A percentile compares a stretch with the other conserved stretches of the same genome.
These are phyloP conservation scores for Aspergillus latus DNA, from an alignment of 2,329 filamentous ascomycete species.

Conservation along the genomic window DNA sequence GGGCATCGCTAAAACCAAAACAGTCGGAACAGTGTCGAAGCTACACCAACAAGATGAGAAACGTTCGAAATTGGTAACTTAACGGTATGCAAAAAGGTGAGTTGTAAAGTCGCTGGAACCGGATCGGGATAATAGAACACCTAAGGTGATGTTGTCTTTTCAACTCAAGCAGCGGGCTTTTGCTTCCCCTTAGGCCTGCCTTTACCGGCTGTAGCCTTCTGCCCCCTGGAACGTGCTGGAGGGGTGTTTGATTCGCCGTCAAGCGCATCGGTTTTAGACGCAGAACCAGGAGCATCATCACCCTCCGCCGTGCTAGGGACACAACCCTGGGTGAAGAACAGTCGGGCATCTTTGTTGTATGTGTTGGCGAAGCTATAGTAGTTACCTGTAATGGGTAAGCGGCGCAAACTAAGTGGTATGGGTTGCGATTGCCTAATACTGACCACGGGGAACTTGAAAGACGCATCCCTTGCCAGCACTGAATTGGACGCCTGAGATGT, in stretches of 20 bases:
- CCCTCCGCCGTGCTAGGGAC: constrained; percentile 43
- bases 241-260: constrained; percentile 24
- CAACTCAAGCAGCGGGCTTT: constrained; percentile 22
- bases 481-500: constrained; percentile 61
- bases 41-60: background rate
- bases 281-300: constrained; percentile 28
- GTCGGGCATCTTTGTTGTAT: constrained; percentile 66
- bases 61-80: background rate
- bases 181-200: constrained; percentile 38
- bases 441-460: constrained; percentile 94
- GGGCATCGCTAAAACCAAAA: constrained; percentile 11
- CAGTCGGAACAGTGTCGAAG: background rate
- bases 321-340: constrained; percentile 93
- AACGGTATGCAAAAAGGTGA: constrained; percentile 13
- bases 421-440: constrained; percentile 37
- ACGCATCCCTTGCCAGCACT: constrained; percentile 83
- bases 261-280: constrained; percentile 24
- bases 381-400: constrained; percentile 64
- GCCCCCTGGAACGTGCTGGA: constrained; percentile 11
- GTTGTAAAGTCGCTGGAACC: background rate
- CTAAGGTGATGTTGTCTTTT: background rate
- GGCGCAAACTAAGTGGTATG: background rate
- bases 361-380: constrained; percentile 89
- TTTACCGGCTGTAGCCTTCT: constrained; percentile 19
- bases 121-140: background rate